A percentile compares a stretch with the other conserved stretches of the same genome.
These are phyloP conservation scores for Entomortierella lignicola DNA, from an alignment of 192 early-diverging fungal genomes.

Conservation along the genomic window DNA sequence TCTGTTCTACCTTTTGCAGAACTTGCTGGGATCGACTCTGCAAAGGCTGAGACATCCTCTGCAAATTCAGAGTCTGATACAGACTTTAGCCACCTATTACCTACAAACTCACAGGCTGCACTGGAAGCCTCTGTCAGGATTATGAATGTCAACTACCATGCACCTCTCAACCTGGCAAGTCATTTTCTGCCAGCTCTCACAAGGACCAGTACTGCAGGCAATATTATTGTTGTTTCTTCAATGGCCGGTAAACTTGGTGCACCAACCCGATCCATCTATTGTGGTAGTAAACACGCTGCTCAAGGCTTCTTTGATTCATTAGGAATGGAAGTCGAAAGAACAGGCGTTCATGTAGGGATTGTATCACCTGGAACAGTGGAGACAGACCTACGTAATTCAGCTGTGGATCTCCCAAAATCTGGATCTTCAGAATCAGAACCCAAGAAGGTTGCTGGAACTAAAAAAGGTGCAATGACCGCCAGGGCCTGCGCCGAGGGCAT, in stretches of 20 bases:
- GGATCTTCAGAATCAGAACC: neutral
- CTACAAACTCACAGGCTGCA: constrained; percentile 22
- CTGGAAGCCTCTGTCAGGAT: constrained; percentile 56
- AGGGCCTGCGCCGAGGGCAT: constrained; percentile 70
- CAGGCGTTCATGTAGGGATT: constrained; percentile 73
- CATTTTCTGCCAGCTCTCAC: constrained; percentile 68
- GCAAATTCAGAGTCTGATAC: neutral
- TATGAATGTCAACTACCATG: constrained; percentile 68
- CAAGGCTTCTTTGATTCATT: constrained; percentile 86
- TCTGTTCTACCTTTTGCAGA: constrained; percentile 77
- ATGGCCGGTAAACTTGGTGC: constrained; percentile 78
- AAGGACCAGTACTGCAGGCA: constrained; percentile 52
- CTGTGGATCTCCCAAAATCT: constrained; percentile 64
- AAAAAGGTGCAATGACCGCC: constrained; percentile 73
- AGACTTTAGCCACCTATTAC: constrained; percentile 12
- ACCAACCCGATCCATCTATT: constrained; percentile 83
- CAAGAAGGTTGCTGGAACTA: constrained; percentile 53
- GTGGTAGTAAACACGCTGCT: constrained; percentile 83
- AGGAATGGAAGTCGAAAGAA: constrained; percentile 75
- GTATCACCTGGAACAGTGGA: constrained; percentile 81
- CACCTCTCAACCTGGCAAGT: constrained; percentile 63
- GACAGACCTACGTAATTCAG: constrained; percentile 76
- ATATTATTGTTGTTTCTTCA: constrained; percentile 81
- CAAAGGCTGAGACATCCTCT: neutral
- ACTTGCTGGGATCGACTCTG: constrained; percentile 59